A percentile compares a stretch with the other conserved stretches of the same genome.
phyloP scores from a whole-genome alignment of 108 stramenopile species.

The Skeletonema costatum region DNA sequence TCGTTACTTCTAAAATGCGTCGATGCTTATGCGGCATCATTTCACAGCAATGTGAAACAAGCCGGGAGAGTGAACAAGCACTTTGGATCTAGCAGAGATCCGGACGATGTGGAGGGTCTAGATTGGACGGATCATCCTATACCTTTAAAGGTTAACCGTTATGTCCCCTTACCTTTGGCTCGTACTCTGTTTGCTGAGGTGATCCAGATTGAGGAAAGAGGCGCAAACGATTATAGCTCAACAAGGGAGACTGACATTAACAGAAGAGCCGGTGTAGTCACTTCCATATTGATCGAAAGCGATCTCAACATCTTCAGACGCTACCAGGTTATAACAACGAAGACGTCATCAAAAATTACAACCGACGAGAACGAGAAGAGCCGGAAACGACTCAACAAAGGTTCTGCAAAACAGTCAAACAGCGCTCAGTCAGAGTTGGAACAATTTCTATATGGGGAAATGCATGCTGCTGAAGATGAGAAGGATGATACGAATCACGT shows the following conservation, averaged over 20 bases:
- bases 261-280: background rate
- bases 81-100: background rate
- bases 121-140: constrained; percentile 12
- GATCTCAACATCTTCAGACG: constrained; percentile 35
- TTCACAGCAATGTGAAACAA: constrained; percentile 20
- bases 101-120: background rate
- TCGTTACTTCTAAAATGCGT: constrained; percentile 34
- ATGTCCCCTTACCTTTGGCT: constrained; percentile 36
- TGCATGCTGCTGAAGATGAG: constrained; percentile 12
- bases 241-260: constrained; percentile 10
- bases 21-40: constrained; percentile 30
- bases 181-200: constrained; percentile 35
- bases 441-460: constrained; percentile 38
- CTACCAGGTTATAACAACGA: constrained; percentile 37
- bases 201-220: constrained; percentile 22
- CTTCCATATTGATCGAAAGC: constrained; percentile 32
- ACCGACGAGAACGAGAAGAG: constrained; percentile 1
- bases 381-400: constrained; percentile 23
- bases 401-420: constrained; percentile 5
- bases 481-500: constrained; percentile 9
- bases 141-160: constrained; percentile 17
- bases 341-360: constrained; percentile 24
- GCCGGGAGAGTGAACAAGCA: background rate
- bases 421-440: constrained; percentile 33
- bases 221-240: background rate